Evolutionary conservation across 305 asterid species (phyloP), one percentile per base, ranked within the genome.

Genomic region (Solanum hybrid): DNA sequence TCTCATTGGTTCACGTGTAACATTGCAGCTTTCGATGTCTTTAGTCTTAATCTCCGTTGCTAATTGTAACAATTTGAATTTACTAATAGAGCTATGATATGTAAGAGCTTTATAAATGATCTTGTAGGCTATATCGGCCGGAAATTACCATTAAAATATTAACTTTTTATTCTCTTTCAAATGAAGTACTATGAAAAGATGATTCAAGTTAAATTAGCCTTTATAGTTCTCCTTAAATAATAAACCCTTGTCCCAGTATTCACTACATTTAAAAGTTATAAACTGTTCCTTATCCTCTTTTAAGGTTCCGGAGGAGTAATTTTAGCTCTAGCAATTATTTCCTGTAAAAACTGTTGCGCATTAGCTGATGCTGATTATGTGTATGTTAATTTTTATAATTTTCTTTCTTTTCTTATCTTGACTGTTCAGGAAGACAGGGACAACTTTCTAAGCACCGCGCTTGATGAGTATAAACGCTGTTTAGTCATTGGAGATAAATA

Each of bases 401-500:
- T 51, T 5, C 12, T 51, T 20, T 51, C 20, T 84, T 31, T 83
- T 27, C 41, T 29, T 80, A 5, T 86, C 77, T 90, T 93, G 93
- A 89, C 89, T 79, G 61, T 89, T 86, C 95, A 97, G 99, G 99
- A 96, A 92, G 99, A 97, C 95, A 93, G 95, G 93, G 99, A 97
- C 93, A 96, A 93, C 91, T 96, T 96, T 89, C 93, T 97, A 85
- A 89, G 91, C 89, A 97, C 98, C 20, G 98, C 99, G 1, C 92
- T 97, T 84, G 95, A 94, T 92, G 99, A 98, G 89, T 97, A 97
- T 94, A 95, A 93, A 90, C 94, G 93, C 32, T 96, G 99, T 91
- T 92, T 97, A 92, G 95, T 96, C 93, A 91, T 96, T n/a, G 99
- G 99, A 89, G 98, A 96, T 92, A 96, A 97, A 91, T 96, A 97